Base-by-base conservation (phyloP, 352 stramenopile species). In the Phytophthora podocarpi region DNA sequence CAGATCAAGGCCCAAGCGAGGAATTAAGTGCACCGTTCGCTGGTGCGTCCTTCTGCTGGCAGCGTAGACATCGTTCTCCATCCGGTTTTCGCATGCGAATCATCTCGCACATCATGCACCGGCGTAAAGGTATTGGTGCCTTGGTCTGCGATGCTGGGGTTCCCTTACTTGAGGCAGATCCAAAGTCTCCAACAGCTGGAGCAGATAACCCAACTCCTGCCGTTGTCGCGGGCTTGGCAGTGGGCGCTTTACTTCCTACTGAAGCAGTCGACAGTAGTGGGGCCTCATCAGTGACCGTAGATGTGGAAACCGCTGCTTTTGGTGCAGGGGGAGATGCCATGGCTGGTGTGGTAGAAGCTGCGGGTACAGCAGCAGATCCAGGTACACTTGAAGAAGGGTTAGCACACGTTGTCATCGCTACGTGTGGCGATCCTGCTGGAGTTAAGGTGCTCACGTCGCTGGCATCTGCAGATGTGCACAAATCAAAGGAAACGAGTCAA, bases 61-160 rank as follows among this genome's bases (percentile, higher is more conserved):
- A 80, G 21, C 67, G 71, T n/a, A 80, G 40, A 47, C 71, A 80
- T 32, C 63, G 59, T 21, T 71, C 71, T 31, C 55, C 67, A 52
- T 72, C 59, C 9, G 71, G 71, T 32, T 80, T 80, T 31, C 67
- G 68, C 56, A 80, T 66, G 26, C 67, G 67, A 62, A 80, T 80
- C 63, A 80, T 76, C 28, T 72, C 67, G 35, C 71, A 80, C 58
- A 80, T 76, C 60, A 76, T 76, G 23, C 67, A 76, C 40, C 63
- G 49, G 24, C 62, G 55, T 43, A 16, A 12, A 52, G 45, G 43
- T n/a, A 59, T 16, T 40, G 47, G 18, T 51, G 28, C 28, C 15
- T 59, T 42, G 1, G 31, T 15, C 21, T 62, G 54, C 2, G 23
- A 16, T 26, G 23, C 16, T 37, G 36, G 12, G n/a, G 7, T 54